Evolutionary conservation across 495 filamentous ascomycete genomes (phyloP).

Genomic region (Articulospora tetracladia): DNA sequence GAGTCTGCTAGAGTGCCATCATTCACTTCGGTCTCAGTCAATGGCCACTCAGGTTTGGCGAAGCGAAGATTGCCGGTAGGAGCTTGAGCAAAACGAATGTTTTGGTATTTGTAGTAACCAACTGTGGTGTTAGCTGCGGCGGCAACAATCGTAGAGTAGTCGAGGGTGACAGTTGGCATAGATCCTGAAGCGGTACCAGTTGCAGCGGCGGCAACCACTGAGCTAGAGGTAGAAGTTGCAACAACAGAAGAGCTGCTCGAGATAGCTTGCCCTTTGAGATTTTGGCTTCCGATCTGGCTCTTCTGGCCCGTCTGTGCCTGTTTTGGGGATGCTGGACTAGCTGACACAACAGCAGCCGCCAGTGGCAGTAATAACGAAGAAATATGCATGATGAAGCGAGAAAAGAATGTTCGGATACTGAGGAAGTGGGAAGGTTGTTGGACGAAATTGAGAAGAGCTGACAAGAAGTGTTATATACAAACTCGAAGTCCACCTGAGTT

Average conservation of each 20-base stretch:
- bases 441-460: not conserved
- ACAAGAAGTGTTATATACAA: no score
- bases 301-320: not conserved
- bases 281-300: not conserved
- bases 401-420: not conserved
- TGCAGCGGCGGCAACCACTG: not conserved
- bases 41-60: slow-evolving; percentile 48
- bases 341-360: not conserved
- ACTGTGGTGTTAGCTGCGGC: slow-evolving; percentile 6
- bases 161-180: slow-evolving; percentile 13
- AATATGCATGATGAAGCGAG: not conserved
- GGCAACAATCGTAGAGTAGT: slow-evolving; percentile 11
- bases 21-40: slow-evolving; percentile 40
- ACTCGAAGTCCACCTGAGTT: no score
- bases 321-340: not conserved
- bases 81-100: slow-evolving; percentile 54
- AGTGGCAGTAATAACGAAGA: not conserved
- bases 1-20: slow-evolving; percentile 43
- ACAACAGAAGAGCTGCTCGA: not conserved
- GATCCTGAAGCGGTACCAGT: not conserved
- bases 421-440: not conserved
- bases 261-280: not conserved
- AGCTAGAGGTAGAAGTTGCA: not conserved
- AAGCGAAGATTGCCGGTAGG: slow-evolving; percentile 53
- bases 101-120: slow-evolving; percentile 43